phyloP scores from a whole-genome alignment of 768 basidiomycete genomes.

The Nevesoporus exiguus region DNA sequence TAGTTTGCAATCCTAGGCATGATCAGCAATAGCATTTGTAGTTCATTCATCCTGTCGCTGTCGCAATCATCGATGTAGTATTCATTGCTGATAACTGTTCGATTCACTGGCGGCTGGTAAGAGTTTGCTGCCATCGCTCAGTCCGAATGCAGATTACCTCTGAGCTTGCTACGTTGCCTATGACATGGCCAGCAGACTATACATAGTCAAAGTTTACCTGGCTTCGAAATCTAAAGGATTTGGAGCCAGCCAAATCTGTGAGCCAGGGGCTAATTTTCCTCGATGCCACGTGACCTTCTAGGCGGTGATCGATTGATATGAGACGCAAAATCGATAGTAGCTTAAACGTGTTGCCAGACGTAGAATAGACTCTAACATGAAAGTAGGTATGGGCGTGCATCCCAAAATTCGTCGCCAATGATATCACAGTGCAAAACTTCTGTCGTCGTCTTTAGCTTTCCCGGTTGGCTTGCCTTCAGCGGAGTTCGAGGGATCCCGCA shows the following conservation, averaged over 20 bases:
- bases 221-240: not conserved
- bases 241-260: too few species aligned
- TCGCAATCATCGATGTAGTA: too few species aligned
- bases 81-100: too few species aligned
- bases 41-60: too few species aligned
- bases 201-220: not conserved
- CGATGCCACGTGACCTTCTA: too few species aligned
- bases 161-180: too few species aligned
- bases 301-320: not conserved
- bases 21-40: too few species aligned
- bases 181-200: not conserved
- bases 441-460: conserved; percentile 42
- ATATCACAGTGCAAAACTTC: conserved; percentile 78
- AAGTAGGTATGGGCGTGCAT: conserved; percentile 52
- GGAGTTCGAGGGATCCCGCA: conserved; percentile 12
- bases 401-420: conserved; percentile 81
- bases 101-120: too few species aligned
- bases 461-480: conserved; percentile 31
- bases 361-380: conserved; percentile 7
- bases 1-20: too few species aligned
- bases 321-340: not conserved
- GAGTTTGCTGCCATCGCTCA: too few species aligned
- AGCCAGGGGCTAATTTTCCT: not conserved
- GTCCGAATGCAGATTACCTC: too few species aligned
- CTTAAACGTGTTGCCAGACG: not conserved